Percentiles rank a stretch among this genome's conserved stretches.
These are phyloP conservation scores for Pogostemon cablin DNA, from an alignment of 257 asterid genomes.

Conservation along the genomic window DNA sequence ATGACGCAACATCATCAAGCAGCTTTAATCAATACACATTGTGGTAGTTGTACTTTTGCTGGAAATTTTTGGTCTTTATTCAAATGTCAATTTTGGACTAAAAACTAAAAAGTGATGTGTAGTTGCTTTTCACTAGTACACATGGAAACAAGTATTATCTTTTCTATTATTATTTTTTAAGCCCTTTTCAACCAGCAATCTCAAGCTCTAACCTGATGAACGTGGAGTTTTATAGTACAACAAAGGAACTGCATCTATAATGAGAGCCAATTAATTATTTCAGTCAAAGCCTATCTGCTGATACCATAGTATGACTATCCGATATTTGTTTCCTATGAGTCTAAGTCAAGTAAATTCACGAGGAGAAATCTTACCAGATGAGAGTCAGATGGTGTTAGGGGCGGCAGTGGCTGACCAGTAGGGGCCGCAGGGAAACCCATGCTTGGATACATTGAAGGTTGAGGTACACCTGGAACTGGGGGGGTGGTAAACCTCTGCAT, in stretches of 20 bases:
- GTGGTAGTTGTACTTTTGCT: too few species aligned
- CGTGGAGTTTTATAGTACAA: not conserved
- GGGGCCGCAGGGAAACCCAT: slow-evolving; percentile 30
- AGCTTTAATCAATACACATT: too few species aligned
- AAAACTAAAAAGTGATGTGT: not conserved
- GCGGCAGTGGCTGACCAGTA: slow-evolving; percentile 48
- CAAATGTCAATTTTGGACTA: too few species aligned
- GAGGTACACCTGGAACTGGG: slow-evolving; percentile 54
- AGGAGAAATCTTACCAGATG: slow-evolving; percentile 55
- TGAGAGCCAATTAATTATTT: slow-evolving; percentile 10
- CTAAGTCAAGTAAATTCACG: slow-evolving; percentile 1
- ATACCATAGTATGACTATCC: slow-evolving; percentile 12
- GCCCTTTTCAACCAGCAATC: not conserved
- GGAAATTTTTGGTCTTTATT: too few species aligned
- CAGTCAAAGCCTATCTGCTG: not conserved
- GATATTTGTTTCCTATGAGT: not conserved
- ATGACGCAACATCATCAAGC: too few species aligned
- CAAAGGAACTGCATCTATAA: not conserved
- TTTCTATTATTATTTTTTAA: not conserved
- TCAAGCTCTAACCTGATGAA: slow-evolving; percentile 14
- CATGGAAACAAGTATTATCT: not conserved
- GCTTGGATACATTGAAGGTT: slow-evolving; percentile 51
- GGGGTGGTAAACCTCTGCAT: slow-evolving; percentile 60
- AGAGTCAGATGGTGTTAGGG: slow-evolving; percentile 52
- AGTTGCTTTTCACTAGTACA: not conserved